Conservation (phyloP, 352 stramenopile genomes). For the Phytophthora fragariaefolia region DNA sequence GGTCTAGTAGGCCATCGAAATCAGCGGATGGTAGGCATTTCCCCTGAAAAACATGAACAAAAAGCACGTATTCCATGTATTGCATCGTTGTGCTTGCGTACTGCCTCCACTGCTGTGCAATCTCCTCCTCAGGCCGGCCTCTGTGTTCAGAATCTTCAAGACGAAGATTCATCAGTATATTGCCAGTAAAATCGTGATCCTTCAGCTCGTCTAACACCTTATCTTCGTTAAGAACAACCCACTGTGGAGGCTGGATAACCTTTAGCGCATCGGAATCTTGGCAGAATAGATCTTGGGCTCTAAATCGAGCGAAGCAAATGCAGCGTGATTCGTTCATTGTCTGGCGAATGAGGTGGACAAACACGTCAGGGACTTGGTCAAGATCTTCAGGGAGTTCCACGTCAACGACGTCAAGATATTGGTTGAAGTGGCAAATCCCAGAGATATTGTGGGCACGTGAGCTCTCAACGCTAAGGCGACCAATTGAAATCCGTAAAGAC, state of each 20-base stretch:
- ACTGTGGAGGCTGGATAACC: conserved; percentile 57
- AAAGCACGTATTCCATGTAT: conserved; percentile 83
- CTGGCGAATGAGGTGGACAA: conserved; percentile 72
- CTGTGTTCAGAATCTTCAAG: conserved; percentile 49
- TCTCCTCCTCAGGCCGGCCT: conserved; percentile 36
- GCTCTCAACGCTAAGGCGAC: conserved; percentile 59
- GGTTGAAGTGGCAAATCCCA: conserved; percentile 82
- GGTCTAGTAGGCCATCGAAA: conserved; percentile 76
- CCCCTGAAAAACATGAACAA: conserved; percentile 87
- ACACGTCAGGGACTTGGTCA: conserved; percentile 82
- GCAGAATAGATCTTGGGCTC: conserved; percentile 70
- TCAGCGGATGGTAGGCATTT: conserved; percentile 75
- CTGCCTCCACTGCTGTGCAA: conserved; percentile 61
- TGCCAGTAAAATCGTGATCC: conserved; percentile 86
- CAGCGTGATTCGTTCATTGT: conserved; percentile 63
- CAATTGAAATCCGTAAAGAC: conserved; percentile 76
- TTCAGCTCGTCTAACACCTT: conserved; percentile 79
- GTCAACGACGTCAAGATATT: conserved; percentile 69
- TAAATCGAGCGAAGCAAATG: conserved; percentile 87
- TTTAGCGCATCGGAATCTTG: conserved; percentile 40
- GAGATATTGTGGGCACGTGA: conserved; percentile 66
- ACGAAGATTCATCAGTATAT: conserved; percentile 79
- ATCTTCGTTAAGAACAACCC: conserved; percentile 82
- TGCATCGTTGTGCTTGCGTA: conserved; percentile 59
- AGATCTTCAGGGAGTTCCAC: conserved; percentile 72